Conservation (phyloP, 148 eudicot species). For the Dysphania ambrosioides region DNA sequence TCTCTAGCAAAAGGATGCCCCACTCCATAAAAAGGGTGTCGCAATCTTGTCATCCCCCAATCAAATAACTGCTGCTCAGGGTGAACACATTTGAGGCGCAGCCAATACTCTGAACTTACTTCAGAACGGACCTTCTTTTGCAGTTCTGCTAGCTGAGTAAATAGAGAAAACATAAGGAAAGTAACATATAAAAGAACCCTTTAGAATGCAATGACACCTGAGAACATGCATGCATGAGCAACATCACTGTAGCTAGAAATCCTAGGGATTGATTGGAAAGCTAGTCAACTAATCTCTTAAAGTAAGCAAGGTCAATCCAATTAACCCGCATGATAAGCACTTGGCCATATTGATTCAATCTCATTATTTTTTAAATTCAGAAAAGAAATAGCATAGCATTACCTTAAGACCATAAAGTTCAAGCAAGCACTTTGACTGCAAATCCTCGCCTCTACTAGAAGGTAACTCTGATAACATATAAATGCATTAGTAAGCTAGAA, state of each 20-base stretch:
- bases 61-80: constrained; percentile 86
- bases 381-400: constrained; percentile 18
- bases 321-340: neutral
- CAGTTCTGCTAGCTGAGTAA: constrained; percentile 69
- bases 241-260: neutral
- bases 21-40: constrained; percentile 71
- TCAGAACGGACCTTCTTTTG: constrained; percentile 83
- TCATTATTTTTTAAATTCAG: neutral
- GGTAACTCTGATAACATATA: constrained; percentile 69
- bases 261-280: constrained; percentile 6
- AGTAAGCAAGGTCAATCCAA: neutral
- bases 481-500: constrained; percentile 19
- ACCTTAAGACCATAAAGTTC: constrained; percentile 99
- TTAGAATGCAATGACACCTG: neutral
- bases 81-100: constrained; percentile 67
- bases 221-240: neutral
- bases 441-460: constrained; percentile 87
- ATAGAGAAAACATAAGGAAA: constrained; percentile 12
- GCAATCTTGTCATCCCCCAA: constrained; percentile 86
- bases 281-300: neutral
- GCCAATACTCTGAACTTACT: constrained; percentile 91
- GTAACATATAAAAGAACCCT: neutral
- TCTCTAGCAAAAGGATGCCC: constrained; percentile 87
- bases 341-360: neutral
- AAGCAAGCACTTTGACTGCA: constrained; percentile 95